Evolutionary conservation across 371 early-diverging fungal species (phyloP).

Genomic region (Circinella umbellata): DNA sequence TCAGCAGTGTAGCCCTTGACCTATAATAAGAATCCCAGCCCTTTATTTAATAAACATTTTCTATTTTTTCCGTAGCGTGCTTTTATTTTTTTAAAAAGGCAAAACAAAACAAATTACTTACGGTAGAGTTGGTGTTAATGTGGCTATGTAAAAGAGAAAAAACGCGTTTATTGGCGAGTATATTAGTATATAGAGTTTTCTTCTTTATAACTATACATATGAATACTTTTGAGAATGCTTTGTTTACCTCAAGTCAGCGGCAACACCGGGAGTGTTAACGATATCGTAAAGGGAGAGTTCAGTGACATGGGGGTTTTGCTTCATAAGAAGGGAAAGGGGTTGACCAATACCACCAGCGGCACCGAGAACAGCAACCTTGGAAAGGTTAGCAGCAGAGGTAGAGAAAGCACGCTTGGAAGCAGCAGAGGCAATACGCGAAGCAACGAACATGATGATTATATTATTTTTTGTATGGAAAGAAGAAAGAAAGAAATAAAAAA

Average conservation of each 20-base stretch:
- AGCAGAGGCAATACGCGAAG: constrained; percentile 53
- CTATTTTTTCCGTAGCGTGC: background rate
- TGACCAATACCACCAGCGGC: constrained; percentile 95
- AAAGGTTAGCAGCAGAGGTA: constrained; percentile 68
- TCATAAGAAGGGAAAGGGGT: constrained; percentile 88
- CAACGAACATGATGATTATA: constrained; percentile 44
- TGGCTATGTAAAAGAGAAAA: constrained; percentile 56
- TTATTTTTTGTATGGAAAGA: constrained; percentile 23
- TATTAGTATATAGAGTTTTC: no score
- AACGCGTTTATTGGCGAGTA: background rate
- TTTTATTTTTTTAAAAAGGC: background rate
- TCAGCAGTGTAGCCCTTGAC: constrained; percentile 91
- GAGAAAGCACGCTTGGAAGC: constrained; percentile 74
- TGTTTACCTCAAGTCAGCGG: constrained; percentile 83
- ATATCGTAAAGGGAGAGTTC: constrained; percentile 95
- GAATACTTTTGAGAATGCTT: no score
- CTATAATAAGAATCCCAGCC: constrained; percentile 26
- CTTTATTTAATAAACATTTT: background rate
- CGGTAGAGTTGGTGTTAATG: constrained; percentile 91
- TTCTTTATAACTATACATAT: no score
- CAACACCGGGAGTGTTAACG: constrained; percentile 96
- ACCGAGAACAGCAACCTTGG: constrained; percentile 84
- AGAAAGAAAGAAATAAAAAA: constrained; percentile 16
- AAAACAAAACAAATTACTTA: constrained; percentile 27
- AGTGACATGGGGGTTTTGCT: constrained; percentile 81